Conservation (phyloP, 148 eudicot species). For the Chenopodium berlandieri region DNA sequence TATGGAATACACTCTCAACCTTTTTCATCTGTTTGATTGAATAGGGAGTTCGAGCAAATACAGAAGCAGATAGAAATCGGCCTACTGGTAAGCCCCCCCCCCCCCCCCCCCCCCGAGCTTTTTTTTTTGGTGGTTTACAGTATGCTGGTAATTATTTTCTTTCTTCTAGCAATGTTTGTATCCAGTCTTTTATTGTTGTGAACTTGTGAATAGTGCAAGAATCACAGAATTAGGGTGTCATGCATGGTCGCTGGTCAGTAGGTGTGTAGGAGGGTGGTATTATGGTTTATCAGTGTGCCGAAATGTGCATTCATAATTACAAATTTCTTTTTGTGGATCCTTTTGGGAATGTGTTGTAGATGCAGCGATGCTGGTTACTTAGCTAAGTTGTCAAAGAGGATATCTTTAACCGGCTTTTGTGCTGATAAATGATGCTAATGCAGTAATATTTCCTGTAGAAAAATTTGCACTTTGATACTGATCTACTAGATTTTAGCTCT, state of each 20-base stretch:
- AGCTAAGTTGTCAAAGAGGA: not conserved
- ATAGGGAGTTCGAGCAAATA: conserved; percentile 40
- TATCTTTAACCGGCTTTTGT: not conserved
- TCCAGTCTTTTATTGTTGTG: not conserved
- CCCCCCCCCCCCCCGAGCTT: too few relatives aligned
- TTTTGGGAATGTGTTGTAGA: not conserved
- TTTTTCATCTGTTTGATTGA: conserved; percentile 3
- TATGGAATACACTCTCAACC: not conserved
- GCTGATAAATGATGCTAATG: not conserved
- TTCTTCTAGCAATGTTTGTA: not conserved
- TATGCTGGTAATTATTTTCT: not conserved
- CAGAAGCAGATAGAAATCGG: conserved; percentile 46
- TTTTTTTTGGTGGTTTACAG: not conserved
- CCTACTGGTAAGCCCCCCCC: conserved; percentile 32
- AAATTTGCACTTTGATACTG: not conserved
- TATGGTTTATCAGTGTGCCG: not conserved
- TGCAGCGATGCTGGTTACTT: not conserved
- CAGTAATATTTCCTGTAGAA: not conserved
- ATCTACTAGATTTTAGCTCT: not conserved
- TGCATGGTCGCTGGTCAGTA: not conserved
- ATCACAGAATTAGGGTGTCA: not conserved
- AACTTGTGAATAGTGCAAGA: not conserved
- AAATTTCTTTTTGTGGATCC: too few relatives aligned
- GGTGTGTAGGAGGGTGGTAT: not conserved
- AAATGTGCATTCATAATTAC: too few relatives aligned